A percentile compares a stretch with the other conserved stretches of the same genome.
Conservation (phyloP, 75 land plant species). For the Pinus albicaulis region DNA sequence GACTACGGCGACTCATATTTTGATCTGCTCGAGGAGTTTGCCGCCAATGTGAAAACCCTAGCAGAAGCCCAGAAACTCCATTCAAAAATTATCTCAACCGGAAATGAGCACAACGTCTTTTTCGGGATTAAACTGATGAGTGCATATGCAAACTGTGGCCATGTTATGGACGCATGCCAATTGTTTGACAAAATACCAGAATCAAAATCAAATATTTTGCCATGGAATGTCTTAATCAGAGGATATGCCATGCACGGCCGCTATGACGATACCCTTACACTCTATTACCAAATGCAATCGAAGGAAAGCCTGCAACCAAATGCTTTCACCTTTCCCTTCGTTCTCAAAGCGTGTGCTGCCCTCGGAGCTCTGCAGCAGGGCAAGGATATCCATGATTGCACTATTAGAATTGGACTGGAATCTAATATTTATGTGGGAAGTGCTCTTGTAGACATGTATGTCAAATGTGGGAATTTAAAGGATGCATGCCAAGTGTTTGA, state of each 20-base stretch:
- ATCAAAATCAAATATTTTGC: slow-evolving; percentile 16
- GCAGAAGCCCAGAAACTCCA: not conserved
- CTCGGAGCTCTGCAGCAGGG: slow-evolving; percentile 14
- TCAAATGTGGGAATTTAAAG: slow-evolving; percentile 21
- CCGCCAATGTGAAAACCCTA: not conserved
- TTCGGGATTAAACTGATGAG: not conserved
- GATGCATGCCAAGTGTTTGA: slow-evolving; percentile 27
- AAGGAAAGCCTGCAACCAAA: slow-evolving; percentile 17
- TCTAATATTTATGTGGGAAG: slow-evolving; percentile 26
- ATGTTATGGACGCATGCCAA: not conserved
- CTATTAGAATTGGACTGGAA: slow-evolving; percentile 20
- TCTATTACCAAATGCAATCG: slow-evolving; percentile 20
- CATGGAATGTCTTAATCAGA: slow-evolving; percentile 37
- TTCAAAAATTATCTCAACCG: not conserved
- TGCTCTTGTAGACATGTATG: slow-evolving; percentile 34
- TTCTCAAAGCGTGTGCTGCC: slow-evolving; percentile 27
- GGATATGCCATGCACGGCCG: slow-evolving; percentile 25
- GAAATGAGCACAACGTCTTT: not conserved
- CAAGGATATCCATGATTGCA: slow-evolving; percentile 17
- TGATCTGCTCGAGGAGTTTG: not conserved
- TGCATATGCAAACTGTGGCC: not conserved
- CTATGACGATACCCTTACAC: slow-evolving; percentile 17
- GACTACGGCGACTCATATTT: not conserved
- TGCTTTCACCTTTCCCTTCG: slow-evolving; percentile 22
- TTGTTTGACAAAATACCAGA: slow-evolving; percentile 1